Evolutionary conservation across 495 filamentous ascomycete species (phyloP).

Genomic region (Rhypophila decipiens): DNA sequence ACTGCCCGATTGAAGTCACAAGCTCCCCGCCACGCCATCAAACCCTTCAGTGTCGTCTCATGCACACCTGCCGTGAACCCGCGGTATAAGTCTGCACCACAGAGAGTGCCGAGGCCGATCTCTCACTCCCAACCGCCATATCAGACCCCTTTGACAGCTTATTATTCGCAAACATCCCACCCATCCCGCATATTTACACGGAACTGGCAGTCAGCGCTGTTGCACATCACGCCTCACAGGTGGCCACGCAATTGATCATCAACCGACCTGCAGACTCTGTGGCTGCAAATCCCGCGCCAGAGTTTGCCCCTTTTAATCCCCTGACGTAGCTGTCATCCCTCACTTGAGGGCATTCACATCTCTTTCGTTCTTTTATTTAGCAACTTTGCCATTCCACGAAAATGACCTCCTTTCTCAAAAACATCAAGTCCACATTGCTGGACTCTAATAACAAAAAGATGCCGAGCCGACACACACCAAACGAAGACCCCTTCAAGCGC

Average conservation of each 20-base stretch:
- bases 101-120: too few relatives aligned
- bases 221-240: not conserved
- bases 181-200: too few relatives aligned
- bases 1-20: too few relatives aligned
- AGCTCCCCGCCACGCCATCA: too few relatives aligned
- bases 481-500: slow-evolving; percentile 15
- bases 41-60: too few relatives aligned
- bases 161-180: too few relatives aligned
- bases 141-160: too few relatives aligned
- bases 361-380: not conserved
- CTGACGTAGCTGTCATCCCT: not conserved
- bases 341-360: not conserved
- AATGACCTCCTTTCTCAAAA: not conserved
- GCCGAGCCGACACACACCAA: not conserved
- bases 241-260: not conserved
- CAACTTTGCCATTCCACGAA: not conserved
- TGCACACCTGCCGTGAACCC: too few relatives aligned
- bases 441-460: slow-evolving; percentile 1
- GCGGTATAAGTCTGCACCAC: too few relatives aligned
- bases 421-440: not conserved
- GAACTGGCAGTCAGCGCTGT: not conserved
- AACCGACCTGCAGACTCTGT: not conserved
- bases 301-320: not conserved
- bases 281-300: too few relatives aligned
- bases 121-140: too few relatives aligned